These are phyloP conservation scores for Aspergillus luchuensis DNA, from an alignment of 2,329 filamentous ascomycete genomes.

Conservation along the genomic window DNA sequence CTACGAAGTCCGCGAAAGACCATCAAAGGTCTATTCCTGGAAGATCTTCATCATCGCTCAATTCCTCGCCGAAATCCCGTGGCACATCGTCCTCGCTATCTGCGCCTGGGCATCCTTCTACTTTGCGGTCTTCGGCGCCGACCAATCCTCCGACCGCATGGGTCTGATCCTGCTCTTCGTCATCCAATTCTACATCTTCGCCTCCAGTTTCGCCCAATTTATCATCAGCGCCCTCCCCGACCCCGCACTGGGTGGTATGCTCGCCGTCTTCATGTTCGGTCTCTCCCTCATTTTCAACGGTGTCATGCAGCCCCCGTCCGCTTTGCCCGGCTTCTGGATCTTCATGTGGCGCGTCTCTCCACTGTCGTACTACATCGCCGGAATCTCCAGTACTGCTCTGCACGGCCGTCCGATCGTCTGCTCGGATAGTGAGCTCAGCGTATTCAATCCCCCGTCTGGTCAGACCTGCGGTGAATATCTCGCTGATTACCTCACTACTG, in stretches of 20 bases:
- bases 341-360: slow-evolving; percentile 19
- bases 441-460: slow-evolving; percentile 60
- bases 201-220: slow-evolving; percentile 33
- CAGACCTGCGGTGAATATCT: slow-evolving; percentile 64
- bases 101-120: slow-evolving; percentile 80
- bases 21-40: slow-evolving; percentile 72
- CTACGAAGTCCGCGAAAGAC: slow-evolving; percentile 60
- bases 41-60: slow-evolving; percentile 68
- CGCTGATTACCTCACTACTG: slow-evolving; percentile 47
- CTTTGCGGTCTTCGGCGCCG: slow-evolving; percentile 67
- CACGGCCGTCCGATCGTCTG: slow-evolving; percentile 67
- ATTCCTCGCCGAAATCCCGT: slow-evolving; percentile 71
- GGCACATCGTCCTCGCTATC: slow-evolving; percentile 72
- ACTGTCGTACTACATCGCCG: slow-evolving; percentile 61
- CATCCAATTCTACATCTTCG: slow-evolving; percentile 13
- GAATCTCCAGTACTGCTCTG: slow-evolving; percentile 68
- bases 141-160: slow-evolving; percentile 32
- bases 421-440: slow-evolving; percentile 67
- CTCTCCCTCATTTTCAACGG: slow-evolving; percentile 21
- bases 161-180: slow-evolving; percentile 10
- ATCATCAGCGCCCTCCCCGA: slow-evolving; percentile 32
- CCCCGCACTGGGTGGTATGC: slow-evolving; percentile 8
- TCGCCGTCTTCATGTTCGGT: slow-evolving; percentile 15
- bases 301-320: slow-evolving; percentile 13
- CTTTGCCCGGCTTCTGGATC: slow-evolving; percentile 19